These are phyloP conservation scores for Laetiporus sulphureus DNA, from an alignment of 1,284 basidiomycete genomes.

Conservation along the genomic window DNA sequence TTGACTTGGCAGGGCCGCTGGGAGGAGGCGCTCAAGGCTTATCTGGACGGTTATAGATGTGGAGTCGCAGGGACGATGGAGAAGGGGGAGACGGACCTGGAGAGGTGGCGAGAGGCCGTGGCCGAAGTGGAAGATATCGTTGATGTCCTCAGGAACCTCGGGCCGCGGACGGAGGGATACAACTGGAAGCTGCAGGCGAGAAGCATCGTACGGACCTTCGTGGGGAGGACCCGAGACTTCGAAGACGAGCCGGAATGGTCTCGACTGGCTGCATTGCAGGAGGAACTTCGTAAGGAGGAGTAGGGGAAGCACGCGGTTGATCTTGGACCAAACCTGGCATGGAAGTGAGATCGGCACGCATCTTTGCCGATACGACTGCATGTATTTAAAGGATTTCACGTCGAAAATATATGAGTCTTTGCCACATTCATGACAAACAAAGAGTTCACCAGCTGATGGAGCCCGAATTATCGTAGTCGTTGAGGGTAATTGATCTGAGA, in stretches of 20 bases:
- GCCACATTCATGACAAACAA: conserved; percentile 11
- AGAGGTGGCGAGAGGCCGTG: conserved; percentile 68
- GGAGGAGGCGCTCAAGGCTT: conserved; percentile 74
- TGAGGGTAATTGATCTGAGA: too few species aligned
- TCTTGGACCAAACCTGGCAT: conserved; percentile 1
- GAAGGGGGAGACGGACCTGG: conserved; percentile 57
- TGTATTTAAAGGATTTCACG: conserved; percentile 17
- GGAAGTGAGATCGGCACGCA: conserved; percentile 20
- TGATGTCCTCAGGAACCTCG: conserved; percentile 78
- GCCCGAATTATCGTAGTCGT: too few species aligned
- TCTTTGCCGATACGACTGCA: conserved; percentile 13
- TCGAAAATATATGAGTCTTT: too few species aligned
- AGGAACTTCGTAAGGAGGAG: conserved; percentile 39
- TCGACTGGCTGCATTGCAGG: conserved; percentile 52
- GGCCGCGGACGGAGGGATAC: conserved; percentile 53
- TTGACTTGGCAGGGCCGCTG: conserved; percentile 66
- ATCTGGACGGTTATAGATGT: conserved; percentile 79
- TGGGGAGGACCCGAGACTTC: conserved; percentile 77
- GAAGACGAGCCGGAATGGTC: conserved; percentile 85
- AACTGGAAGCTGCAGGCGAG: conserved; percentile 85
- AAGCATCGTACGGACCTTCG: conserved; percentile 84
- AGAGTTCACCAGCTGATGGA: conserved; percentile 10
- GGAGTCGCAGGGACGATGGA: conserved; percentile 64
- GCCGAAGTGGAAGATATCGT: conserved; percentile 78
- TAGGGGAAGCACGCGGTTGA: conserved; percentile 5